Conservation (phyloP, 331 rosid genomes). For the Dryas integrifolia region DNA sequence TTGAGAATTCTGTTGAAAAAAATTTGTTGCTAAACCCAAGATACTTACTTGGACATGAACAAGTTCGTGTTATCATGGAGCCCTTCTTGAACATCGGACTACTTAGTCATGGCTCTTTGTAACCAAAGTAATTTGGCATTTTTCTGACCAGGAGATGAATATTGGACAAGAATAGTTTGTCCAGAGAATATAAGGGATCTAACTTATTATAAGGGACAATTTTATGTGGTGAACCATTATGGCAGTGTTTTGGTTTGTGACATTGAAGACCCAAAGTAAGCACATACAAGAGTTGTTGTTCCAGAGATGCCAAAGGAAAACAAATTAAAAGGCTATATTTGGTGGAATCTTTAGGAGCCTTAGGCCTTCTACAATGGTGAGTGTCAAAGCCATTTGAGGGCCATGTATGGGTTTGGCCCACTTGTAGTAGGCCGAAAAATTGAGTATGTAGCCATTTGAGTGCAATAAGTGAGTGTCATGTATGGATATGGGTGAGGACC, state of each 20-base stretch:
- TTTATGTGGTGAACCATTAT: background rate
- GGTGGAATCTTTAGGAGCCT: background rate
- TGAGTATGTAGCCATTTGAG: too few relatives aligned
- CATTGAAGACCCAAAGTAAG: background rate
- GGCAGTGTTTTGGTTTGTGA: background rate
- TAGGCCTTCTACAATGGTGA: background rate
- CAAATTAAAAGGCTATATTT: background rate
- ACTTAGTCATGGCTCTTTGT: background rate
- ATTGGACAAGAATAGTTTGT: background rate
- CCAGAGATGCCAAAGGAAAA: too few relatives aligned
- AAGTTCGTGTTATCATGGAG: too few relatives aligned
- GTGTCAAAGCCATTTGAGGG: too few relatives aligned
- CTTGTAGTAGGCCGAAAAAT: too few relatives aligned
- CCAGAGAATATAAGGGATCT: background rate
- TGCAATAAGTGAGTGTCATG: too few relatives aligned
- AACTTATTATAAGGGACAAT: background rate
- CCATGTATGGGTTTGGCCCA: too few relatives aligned
- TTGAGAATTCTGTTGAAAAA: too few relatives aligned
- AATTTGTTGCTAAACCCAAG: too few relatives aligned
- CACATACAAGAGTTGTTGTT: background rate
- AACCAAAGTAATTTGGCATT: background rate
- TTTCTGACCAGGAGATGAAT: background rate
- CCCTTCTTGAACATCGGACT: too few relatives aligned
- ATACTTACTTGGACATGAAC: too few relatives aligned
- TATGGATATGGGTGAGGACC: too few relatives aligned